Base-by-base conservation (phyloP, 1,284 basidiomycete genomes). In the Malassezia equina region DNA sequence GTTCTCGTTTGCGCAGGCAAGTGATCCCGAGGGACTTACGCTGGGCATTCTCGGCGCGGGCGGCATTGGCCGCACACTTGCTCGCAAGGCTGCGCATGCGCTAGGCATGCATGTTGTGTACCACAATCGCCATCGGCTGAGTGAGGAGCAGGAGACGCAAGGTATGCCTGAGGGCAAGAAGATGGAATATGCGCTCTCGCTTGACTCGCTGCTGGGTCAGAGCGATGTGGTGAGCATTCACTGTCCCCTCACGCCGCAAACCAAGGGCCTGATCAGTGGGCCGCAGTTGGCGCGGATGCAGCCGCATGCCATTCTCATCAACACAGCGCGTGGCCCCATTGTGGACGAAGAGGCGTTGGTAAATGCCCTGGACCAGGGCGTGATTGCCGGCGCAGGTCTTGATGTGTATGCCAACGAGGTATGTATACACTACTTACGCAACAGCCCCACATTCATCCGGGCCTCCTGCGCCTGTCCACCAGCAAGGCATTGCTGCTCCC, bases 371-470 rank as follows among this genome's bases (percentile, higher is more conserved):
- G 55, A 71, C 34, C 25, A 57, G 11, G 62, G 55, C 24, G 44
- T 34, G 34, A 64, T 61, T 49, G 53, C 55, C 67, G 90, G 86
- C 3, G 65, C 87, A 19, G 90, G 90, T 21, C 79, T 95, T 21
- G 90, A 94, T 64, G 90, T 93, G 27, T 94, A 82, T 78, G 87
- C 88, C 4, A 80, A 89, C 74, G 90, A 94, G 75, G 90, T 89
- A 34, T 28, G 41, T 52, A 3, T 23, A 21, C 17, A 13, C 31
- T 17, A 12, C 34, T 42, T 32, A 33, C 12, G 6, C 7, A n/a
- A 23, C 51, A 64, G 62, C 66, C 66, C 2, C 50, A 51, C 23
- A 57, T 69, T 23, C 56, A 67, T 46, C 56, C 60, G 2, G 43
- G 49, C 8, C 62, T 69, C 21, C 33, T 58, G 21, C 59, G 57